Percentiles rank a stretch among this genome's conserved stretches.
phyloP scores from a whole-genome alignment of 805 yeast genomes.

The Diddensiella transvaalensis region DNA sequence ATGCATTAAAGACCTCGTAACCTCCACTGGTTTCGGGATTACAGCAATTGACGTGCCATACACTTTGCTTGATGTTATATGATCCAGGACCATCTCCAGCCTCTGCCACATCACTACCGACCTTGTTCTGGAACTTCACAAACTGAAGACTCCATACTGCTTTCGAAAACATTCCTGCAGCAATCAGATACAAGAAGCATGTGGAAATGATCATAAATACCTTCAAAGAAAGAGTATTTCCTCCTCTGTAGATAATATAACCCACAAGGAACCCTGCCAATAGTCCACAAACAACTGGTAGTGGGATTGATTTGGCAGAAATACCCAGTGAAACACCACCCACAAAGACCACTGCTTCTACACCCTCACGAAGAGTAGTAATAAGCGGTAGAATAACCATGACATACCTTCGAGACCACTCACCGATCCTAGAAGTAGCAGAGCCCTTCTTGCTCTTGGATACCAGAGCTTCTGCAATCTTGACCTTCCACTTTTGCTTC shows the following conservation, averaged over 20 bases:
- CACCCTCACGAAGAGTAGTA: conserved; percentile 91
- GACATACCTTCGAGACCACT: conserved; percentile 51
- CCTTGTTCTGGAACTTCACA: conserved; percentile 53
- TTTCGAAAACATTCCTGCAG: conserved; percentile 90
- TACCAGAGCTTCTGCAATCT: conserved; percentile 78
- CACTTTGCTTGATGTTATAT: conserved; percentile 69
- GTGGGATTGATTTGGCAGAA: conserved; percentile 73
- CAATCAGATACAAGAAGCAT: conserved; percentile 77
- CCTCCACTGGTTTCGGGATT: conserved; percentile 87
- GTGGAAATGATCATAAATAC: conserved; percentile 82
- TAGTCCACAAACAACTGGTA: conserved; percentile 86
- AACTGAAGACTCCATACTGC: conserved; percentile 86
- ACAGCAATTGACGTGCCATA: conserved; percentile 97
- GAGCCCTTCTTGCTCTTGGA: conserved; percentile 35
- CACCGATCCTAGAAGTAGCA: conserved; percentile 31
- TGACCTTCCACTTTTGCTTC: conserved; percentile 94
- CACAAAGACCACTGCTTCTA: conserved; percentile 91
- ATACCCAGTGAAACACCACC: conserved; percentile 85
- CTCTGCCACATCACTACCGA: conserved; percentile 96
- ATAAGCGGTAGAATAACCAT: conserved; percentile 85
- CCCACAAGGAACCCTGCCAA: conserved; percentile 76
- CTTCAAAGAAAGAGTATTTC: conserved; percentile 75
- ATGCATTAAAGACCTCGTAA: conserved; percentile 93
- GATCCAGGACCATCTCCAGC: conserved; percentile 92
- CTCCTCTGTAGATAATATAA: conserved; percentile 67